Base-by-base conservation (phyloP, 257 asterid species). In the Anisodus tanguticus region DNA sequence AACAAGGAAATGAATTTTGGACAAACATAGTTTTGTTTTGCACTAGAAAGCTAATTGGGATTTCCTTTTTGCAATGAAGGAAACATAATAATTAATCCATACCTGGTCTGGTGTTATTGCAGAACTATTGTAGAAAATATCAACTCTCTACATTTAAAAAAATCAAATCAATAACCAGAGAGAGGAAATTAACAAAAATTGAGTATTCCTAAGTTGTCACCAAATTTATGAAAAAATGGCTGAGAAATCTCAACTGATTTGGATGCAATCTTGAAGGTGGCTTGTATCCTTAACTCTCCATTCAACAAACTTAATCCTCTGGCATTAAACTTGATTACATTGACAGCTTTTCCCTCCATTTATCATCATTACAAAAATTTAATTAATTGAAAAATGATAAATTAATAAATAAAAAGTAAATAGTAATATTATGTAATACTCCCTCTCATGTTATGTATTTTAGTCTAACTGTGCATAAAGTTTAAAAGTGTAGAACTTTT, bases 281-380 rank as follows among this genome's bases (percentile, higher is more conserved):
- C 98, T 54, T 92, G 95, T 60, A 95, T 91, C n/a, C 87, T 89
- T 54, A 95, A 86, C 87, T 89, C 92, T 58, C 99, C 98, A 54
- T 90, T 90, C 88, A 95, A 90, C 90, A 94, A 82, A 87, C 82
- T 89, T 84, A 95, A 89, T 72, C 98, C 99, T 91, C 87, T 93
- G 83, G 95, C 95, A 80, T 90, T 94, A 91, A 95, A 94, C 90
- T 91, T 91, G 84, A 94, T 89, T 87, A 92, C 92, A 77, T 93
- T 95, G 62, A 94, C 94, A 86, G 99, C 99, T 94, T 95, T 93
- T 78, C 95, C 93, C 99, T 95, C 92, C 97, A 88, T 85, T 88
- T 86, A 63, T 80, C 91, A 90, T 84, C 87, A 88, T 63, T 62
- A 86, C 85, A 83, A 35, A 47, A 70, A 81, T 78, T 71, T 68